Conservation (phyloP, 805 yeast genomes). For the Teunomyces panamensis region DNA sequence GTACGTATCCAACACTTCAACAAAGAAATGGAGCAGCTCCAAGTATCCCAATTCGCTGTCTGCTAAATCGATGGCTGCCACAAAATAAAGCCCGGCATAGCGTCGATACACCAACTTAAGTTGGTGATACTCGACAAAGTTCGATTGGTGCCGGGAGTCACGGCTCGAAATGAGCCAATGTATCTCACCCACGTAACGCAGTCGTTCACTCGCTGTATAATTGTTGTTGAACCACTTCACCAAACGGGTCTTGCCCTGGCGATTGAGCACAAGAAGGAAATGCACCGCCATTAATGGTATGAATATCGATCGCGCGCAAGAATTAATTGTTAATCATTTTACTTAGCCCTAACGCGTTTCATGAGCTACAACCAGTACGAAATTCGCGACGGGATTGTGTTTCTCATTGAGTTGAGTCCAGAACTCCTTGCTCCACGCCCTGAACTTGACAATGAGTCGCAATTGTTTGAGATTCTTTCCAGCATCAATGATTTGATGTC, state of each 20-base stretch:
- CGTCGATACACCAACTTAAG: constrained; percentile 77
- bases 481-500: constrained; percentile 62
- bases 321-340: neutral
- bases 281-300: constrained; percentile 64
- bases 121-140: constrained; percentile 62
- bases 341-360: neutral
- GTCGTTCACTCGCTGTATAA: constrained; percentile 28
- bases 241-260: constrained; percentile 90
- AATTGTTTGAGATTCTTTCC: constrained; percentile 50
- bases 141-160: constrained; percentile 80
- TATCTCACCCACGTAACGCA: constrained; percentile 53
- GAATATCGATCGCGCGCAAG: neutral
- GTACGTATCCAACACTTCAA: constrained; percentile 81
- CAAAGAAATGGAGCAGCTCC: constrained; percentile 83
- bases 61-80: constrained; percentile 72
- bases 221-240: constrained; percentile 66
- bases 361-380: constrained; percentile 32
- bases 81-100: constrained; percentile 88
- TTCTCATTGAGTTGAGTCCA: constrained; percentile 59
- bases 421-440: constrained; percentile 37
- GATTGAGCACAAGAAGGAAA: constrained; percentile 76
- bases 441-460: constrained; percentile 39
- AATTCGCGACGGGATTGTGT: constrained; percentile 60
- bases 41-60: constrained; percentile 83
- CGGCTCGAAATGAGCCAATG: constrained; percentile 78